A percentile compares a stretch with the other conserved stretches of the same genome.
These are phyloP conservation scores for Nannochloris sp. DNA, from an alignment of 139 green algal genomes.

Conservation along the genomic window DNA sequence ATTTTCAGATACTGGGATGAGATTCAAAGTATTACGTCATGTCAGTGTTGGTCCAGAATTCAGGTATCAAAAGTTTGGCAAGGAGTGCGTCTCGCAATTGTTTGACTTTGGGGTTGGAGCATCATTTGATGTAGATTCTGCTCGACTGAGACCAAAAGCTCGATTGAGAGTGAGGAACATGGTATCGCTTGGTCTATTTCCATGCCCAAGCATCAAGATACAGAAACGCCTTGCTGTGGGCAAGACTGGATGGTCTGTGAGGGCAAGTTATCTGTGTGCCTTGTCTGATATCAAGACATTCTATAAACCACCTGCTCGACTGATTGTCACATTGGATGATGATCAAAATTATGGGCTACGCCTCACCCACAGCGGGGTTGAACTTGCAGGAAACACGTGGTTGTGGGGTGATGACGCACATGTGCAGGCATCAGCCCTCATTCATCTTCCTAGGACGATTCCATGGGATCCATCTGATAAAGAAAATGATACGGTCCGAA, in stretches of 20 bases:
- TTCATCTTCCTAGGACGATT: conserved; percentile 25
- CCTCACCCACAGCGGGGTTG: conserved; percentile 12
- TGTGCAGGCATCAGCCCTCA: conserved; percentile 4
- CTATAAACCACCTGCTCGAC: conserved; percentile 21
- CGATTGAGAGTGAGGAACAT: conserved; percentile 23
- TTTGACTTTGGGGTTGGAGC: conserved; percentile 19
- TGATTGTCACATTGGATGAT: conserved; percentile 24
- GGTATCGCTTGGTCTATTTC: conserved; percentile 18
- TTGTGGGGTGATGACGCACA: neutral
- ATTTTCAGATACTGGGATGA: conserved; percentile 16
- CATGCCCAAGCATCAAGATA: conserved; percentile 21
- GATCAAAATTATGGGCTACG: conserved; percentile 8
- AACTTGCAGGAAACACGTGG: conserved; percentile 12
- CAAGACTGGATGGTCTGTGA: conserved; percentile 8
- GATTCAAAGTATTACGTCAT: conserved; percentile 31
- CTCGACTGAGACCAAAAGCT: conserved; percentile 16
- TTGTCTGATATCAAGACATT: conserved; percentile 11
- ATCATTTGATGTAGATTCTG: conserved; percentile 28
- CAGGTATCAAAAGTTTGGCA: neutral
- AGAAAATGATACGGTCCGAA: conserved; percentile 15
- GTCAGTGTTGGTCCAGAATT: conserved; percentile 17
- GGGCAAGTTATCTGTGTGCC: conserved; percentile 22
- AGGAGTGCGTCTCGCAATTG: neutral
- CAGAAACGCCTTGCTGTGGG: conserved; percentile 13
- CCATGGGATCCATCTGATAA: conserved; percentile 16